These are phyloP conservation scores for Streptanthus diversifolius DNA, from an alignment of 345 rosid species.

Conservation along the genomic window DNA sequence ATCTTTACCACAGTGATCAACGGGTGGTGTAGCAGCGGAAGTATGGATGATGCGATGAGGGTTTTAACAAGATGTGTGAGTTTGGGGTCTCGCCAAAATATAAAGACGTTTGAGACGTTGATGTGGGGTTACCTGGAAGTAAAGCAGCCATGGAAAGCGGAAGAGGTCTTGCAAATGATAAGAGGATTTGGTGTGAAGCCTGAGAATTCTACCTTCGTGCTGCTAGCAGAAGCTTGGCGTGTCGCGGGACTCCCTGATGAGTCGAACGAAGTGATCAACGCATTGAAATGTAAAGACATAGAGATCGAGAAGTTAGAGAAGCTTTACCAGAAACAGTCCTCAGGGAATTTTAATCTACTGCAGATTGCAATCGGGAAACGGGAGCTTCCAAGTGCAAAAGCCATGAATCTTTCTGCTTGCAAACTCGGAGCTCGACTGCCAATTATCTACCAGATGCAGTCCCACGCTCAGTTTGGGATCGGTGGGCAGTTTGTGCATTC, in stretches of 20 bases:
- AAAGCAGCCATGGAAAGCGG: constrained; percentile 68
- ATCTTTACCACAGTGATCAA: constrained; percentile 56
- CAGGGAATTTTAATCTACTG: constrained; percentile 26
- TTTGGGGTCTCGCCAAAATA: constrained; percentile 48
- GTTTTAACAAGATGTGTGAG: constrained; percentile 53
- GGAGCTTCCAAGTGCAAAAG: constrained; percentile 36
- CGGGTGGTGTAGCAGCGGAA: constrained; percentile 58
- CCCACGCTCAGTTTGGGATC: constrained; percentile 43
- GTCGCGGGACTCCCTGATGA: constrained; percentile 53
- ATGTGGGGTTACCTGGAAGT: constrained; percentile 54
- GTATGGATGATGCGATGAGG: constrained; percentile 50
- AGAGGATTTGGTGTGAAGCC: constrained; percentile 49
- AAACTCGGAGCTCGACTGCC: constrained; percentile 50
- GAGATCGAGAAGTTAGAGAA: constrained; percentile 41
- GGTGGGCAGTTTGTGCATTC: constrained; percentile 51
- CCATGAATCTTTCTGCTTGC: constrained; percentile 42
- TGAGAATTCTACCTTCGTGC: constrained; percentile 47
- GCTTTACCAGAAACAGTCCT: constrained; percentile 44
- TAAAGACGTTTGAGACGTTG: constrained; percentile 55
- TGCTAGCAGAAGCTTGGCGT: constrained; percentile 55
- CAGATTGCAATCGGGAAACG: constrained; percentile 42
- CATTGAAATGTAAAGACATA: constrained; percentile 37
- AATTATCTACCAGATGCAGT: constrained; percentile 52
- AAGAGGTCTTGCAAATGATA: constrained; percentile 55
- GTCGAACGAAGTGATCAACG: constrained; percentile 42